phyloP scores from a whole-genome alignment of 1,284 basidiomycete species.

The Omphalotus olearius region DNA sequence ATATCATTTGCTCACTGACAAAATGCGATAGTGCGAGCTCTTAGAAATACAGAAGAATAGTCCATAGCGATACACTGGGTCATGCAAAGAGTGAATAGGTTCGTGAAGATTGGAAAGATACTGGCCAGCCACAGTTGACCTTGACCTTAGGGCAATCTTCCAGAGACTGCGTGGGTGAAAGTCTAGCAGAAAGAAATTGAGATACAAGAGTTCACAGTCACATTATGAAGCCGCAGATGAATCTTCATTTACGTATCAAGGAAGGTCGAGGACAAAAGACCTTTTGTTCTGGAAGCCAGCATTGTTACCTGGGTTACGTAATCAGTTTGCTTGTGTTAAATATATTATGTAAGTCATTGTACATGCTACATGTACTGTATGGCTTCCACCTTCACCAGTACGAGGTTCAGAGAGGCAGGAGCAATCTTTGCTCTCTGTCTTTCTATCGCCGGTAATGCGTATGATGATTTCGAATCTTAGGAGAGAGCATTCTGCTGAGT shows the following conservation, averaged over 20 bases:
- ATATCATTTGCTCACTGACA: conserved; percentile 16
- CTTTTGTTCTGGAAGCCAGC: conserved; percentile 1
- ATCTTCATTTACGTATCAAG: conserved; percentile 1
- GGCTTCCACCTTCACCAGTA: no score
- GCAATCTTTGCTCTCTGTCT: neutral
- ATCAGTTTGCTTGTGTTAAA: no score
- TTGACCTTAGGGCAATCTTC: conserved; percentile 1
- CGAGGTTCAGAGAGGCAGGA: no score
- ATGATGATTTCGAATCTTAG: neutral
- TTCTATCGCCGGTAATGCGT: conserved; percentile 11
- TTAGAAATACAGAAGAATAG: conserved; percentile 20
- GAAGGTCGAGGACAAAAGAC: neutral
- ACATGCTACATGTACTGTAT: no score
- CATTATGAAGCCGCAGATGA: neutral
- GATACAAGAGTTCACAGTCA: neutral
- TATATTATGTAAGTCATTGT: no score
- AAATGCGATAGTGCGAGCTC: conserved; percentile 22
- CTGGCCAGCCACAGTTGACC: conserved; percentile 6
- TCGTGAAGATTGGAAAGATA: neutral
- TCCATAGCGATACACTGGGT: conserved; percentile 10
- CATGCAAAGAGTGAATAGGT: neutral
- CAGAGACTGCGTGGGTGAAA: neutral
- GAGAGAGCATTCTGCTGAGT: neutral
- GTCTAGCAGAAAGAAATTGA: neutral
- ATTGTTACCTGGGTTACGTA: neutral